phyloP scores from a whole-genome alignment of 1,284 basidiomycete genomes.

The Trichosporon inkin region DNA sequence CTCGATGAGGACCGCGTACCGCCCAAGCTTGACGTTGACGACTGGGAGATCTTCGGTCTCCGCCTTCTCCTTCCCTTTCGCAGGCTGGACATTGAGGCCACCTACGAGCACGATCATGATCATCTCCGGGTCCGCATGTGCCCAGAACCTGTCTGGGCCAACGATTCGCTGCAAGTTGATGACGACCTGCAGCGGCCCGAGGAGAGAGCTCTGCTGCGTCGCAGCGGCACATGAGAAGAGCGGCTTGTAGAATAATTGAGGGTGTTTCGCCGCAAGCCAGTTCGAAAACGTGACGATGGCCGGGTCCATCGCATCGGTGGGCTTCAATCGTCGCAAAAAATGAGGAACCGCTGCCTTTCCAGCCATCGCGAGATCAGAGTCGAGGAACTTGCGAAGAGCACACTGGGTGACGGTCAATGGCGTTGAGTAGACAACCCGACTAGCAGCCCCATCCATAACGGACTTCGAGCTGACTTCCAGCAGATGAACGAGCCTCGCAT shows the following conservation, averaged over 20 bases:
- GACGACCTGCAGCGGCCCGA: conserved; percentile 60
- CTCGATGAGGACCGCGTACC: conserved; percentile 63
- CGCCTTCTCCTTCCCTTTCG: conserved; percentile 45
- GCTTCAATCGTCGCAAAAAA: conserved; percentile 24
- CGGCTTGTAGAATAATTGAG: conserved; percentile 68
- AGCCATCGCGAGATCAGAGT: conserved; percentile 14
- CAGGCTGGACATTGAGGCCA: conserved; percentile 26
- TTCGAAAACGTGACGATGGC: conserved; percentile 26
- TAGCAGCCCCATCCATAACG: neutral
- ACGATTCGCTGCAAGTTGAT: conserved; percentile 57
- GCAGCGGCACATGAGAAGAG: conserved; percentile 67
- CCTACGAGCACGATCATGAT: conserved; percentile 60
- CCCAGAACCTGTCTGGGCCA: conserved; percentile 59
- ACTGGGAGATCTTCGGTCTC: conserved; percentile 37
- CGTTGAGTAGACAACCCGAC: conserved; percentile 8
- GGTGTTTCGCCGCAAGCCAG: conserved; percentile 45
- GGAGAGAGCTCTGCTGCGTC: conserved; percentile 58
- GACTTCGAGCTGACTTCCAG: conserved; percentile 1
- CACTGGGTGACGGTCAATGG: neutral
- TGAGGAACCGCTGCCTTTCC: conserved; percentile 11
- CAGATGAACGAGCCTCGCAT: neutral
- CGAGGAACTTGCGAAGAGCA: conserved; percentile 15
- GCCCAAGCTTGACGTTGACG: conserved; percentile 60
- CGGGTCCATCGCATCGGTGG: neutral
- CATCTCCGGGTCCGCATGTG: conserved; percentile 66